Base-by-base conservation (phyloP, 768 basidiomycete species). In the Sporobolomyces roseus region DNA sequence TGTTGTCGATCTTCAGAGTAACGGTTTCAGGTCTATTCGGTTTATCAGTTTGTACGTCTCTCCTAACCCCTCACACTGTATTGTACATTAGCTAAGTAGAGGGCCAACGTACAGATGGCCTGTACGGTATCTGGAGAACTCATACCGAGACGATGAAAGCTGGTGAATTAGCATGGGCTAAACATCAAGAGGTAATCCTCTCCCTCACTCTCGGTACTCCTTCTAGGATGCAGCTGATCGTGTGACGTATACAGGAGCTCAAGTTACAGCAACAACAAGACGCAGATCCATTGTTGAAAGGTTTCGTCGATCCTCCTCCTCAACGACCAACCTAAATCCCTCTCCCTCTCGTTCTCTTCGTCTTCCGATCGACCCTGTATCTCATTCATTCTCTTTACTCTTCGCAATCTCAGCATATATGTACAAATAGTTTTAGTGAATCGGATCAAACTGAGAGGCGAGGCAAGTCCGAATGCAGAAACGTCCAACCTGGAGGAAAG, bases 91-190 rank as follows among this genome's bases (percentile, higher is more conserved):
- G n/a, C n/a, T n/a, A 59, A 16, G 38, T 12, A 38, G 52, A 35
- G 9, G 38, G 17, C 38, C 17, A 9, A 9, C 9, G 10, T 41
- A 3, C 17, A 67, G 66, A 71, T 55, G 70, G 70, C 14, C 32
- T 71, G 50, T 63, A 63, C 27, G 70, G 70, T 13, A 66, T 63
- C 61, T 66, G 30, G 35, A 36, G 50, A 12, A 52, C 48, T 21
- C 70, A 71, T 61, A 58, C 29, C 14, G 56, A 59, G 16, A 71
- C 65, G 4, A 71, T 71, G 70, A 51, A 49, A 45, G 70, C 65
- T 1, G 61, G 56, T 1, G 70, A 71, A 6, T 29, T 55, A 25
- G 64, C 64, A 6, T 62, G 61, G 64, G 30, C 36, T 17, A 65
- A 65, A 43, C 64, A 65, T 27, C 63, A 61, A 41, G 46, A 48